phyloP scores from a whole-genome alignment of 2,329 filamentous ascomycete genomes.

The Monosporascus sp. region DNA sequence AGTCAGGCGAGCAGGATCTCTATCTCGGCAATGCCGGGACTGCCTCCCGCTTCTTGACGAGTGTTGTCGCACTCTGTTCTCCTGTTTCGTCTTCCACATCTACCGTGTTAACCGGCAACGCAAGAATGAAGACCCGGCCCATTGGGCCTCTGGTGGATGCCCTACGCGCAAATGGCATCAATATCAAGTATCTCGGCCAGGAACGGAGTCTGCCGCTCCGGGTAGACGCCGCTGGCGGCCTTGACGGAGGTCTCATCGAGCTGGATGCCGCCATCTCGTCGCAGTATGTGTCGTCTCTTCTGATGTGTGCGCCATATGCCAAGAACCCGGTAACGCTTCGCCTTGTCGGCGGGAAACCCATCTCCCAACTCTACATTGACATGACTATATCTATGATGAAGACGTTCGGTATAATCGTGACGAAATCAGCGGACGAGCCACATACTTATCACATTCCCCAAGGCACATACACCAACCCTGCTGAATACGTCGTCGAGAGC shows the following conservation, averaged over 20 bases:
- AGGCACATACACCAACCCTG: slow-evolving; percentile 75
- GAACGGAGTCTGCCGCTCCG: slow-evolving; percentile 78
- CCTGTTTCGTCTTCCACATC: slow-evolving; percentile 57
- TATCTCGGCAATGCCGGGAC: slow-evolving; percentile 97
- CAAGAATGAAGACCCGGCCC: slow-evolving; percentile 91
- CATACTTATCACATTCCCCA: slow-evolving; percentile 94
- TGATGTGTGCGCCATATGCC: slow-evolving; percentile 96
- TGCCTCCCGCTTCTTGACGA: slow-evolving; percentile 90
- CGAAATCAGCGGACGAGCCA: slow-evolving; percentile 68
- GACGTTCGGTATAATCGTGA: slow-evolving; percentile 78
- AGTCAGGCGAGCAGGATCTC: slow-evolving; percentile 69
- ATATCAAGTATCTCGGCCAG: slow-evolving; percentile 78
- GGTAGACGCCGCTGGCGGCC: slow-evolving; percentile 75
- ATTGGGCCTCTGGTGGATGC: slow-evolving; percentile 93
- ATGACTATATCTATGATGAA: slow-evolving; percentile 99
- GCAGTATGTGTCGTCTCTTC: slow-evolving; percentile 95
- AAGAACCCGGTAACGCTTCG: slow-evolving; percentile 88
- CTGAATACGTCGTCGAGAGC: slow-evolving; percentile 87
- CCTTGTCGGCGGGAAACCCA: slow-evolving; percentile 92
- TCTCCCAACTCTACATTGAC: slow-evolving; percentile 95
- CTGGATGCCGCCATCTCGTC: slow-evolving; percentile 93
- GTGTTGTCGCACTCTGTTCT: slow-evolving; percentile 78
- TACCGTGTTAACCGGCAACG: slow-evolving; percentile 86
- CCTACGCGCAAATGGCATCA: slow-evolving; percentile 78
- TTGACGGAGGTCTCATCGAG: slow-evolving; percentile 82